These are phyloP conservation scores for Sphaerosporella brunnea DNA, from an alignment of 495 filamentous ascomycete genomes.

Conservation along the genomic window DNA sequence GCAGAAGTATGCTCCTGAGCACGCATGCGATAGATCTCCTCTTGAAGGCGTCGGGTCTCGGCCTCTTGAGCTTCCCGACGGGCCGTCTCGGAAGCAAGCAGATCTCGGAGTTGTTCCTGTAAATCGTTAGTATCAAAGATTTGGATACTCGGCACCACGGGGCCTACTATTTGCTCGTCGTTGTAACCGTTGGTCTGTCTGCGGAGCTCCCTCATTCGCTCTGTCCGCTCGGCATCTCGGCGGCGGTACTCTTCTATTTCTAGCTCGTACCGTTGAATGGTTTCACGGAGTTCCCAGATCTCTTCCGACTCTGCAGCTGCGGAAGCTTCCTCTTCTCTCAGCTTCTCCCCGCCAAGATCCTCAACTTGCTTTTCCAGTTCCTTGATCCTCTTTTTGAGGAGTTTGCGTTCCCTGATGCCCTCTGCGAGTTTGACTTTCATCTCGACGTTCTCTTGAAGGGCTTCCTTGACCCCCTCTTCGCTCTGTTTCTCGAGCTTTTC, in stretches of 20 bases:
- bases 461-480: conserved; percentile 90
- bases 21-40: conserved; percentile 61
- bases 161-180: too few relatives aligned
- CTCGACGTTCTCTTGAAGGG: conserved; percentile 93
- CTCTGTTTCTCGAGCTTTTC: conserved; percentile 82
- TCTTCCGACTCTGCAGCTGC: conserved; percentile 69
- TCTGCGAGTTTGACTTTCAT: conserved; percentile 76
- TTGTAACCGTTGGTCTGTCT: conserved; percentile 13
- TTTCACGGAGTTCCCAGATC: conserved; percentile 61
- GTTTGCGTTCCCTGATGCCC: conserved; percentile 72
- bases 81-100: conserved; percentile 81
- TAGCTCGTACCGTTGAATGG: conserved; percentile 60
- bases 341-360: conserved; percentile 48
- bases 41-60: conserved; percentile 65
- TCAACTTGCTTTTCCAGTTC: conserved; percentile 73
- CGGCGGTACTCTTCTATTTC: conserved; percentile 66
- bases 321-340: conserved; percentile 41
- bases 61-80: conserved; percentile 80
- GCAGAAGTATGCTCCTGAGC: conserved; percentile 38
- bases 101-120: conserved; percentile 36
- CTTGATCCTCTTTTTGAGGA: conserved; percentile 54
- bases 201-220: conserved; percentile 12
- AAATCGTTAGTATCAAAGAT: conserved; percentile 7
- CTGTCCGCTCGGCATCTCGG: conserved; percentile 38
- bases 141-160: background rate